phyloP scores from a whole-genome alignment of 306 rosid species.

The Astragalus glycyphyllos region DNA sequence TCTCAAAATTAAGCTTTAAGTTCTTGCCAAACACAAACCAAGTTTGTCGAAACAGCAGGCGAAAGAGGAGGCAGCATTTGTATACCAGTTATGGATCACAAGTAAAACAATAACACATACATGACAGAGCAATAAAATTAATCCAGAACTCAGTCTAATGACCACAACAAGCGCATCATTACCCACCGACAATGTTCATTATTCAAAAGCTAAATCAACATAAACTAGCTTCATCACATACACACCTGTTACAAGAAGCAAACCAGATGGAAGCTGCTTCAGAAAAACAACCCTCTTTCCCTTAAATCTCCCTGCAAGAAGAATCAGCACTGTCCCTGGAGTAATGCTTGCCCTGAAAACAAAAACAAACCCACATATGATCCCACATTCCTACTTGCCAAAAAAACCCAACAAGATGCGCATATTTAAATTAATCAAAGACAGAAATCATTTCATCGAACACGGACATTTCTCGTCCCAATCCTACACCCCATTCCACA shows the following conservation, averaged over 20 bases:
- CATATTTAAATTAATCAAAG: background rate
- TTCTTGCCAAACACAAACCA: background rate
- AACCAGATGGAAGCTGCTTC: slow-evolving; percentile 70
- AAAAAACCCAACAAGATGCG: background rate
- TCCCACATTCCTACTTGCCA: too few relatives aligned
- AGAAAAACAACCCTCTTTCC: slow-evolving; percentile 70
- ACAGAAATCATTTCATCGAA: background rate
- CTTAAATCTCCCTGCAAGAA: slow-evolving; percentile 70
- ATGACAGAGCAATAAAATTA: background rate
- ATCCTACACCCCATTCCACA: background rate
- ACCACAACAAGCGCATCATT: background rate
- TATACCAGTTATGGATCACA: background rate
- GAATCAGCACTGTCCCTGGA: slow-evolving; percentile 65
- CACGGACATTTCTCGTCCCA: background rate
- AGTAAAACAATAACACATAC: background rate
- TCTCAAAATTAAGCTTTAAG: background rate
- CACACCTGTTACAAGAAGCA: slow-evolving; percentile 68
- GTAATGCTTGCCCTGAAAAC: slow-evolving; percentile 57
- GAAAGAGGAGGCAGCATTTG: background rate
- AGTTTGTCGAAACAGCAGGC: background rate
- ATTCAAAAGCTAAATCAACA: background rate
- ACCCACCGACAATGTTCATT: background rate
- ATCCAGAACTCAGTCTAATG: background rate
- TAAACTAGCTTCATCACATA: slow-evolving; percentile 6
- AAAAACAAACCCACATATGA: background rate